These are phyloP conservation scores for Aspergillus indologenus DNA, from an alignment of 495 filamentous ascomycete species.

Conservation along the genomic window DNA sequence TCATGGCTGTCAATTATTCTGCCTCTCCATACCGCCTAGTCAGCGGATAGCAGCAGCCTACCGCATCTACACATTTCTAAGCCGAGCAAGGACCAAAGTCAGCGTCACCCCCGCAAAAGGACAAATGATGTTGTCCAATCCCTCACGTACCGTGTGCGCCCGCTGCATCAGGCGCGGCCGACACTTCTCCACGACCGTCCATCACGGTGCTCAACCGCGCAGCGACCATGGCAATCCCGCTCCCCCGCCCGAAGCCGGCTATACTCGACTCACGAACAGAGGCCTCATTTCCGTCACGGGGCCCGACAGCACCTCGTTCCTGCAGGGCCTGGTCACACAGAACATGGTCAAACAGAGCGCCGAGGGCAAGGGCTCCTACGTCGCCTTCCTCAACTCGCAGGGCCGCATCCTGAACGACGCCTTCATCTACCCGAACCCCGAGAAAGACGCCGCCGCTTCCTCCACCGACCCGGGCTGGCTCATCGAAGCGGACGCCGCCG, in stretches of 20 bases:
- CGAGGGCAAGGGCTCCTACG: slow-evolving; percentile 57
- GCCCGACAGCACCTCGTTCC: slow-evolving; percentile 72
- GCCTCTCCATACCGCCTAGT: not conserved
- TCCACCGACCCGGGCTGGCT: slow-evolving; percentile 61
- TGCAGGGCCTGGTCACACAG: slow-evolving; percentile 82
- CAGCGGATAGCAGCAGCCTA: not conserved
- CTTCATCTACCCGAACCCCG: slow-evolving; percentile 71
- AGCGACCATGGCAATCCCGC: slow-evolving; percentile 22
- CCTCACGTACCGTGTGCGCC: slow-evolving; percentile 25
- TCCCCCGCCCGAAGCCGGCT: slow-evolving; percentile 38
- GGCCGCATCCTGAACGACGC: slow-evolving; percentile 84
- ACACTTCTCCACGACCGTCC: slow-evolving; percentile 33
- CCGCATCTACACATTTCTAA: slow-evolving; percentile 6
- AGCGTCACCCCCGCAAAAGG: slow-evolving; percentile 3
- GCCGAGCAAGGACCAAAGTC: not conserved
- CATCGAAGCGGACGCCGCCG: slow-evolving; percentile 73
- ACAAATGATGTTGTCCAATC: slow-evolving; percentile 38
- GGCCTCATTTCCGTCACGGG: slow-evolving; percentile 76
- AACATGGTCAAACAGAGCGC: slow-evolving; percentile 53
- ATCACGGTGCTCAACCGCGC: slow-evolving; percentile 16
- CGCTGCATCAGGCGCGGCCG: slow-evolving; percentile 26
- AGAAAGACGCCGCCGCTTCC: slow-evolving; percentile 22
- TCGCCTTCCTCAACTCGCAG: slow-evolving; percentile 79
- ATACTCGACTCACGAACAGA: slow-evolving; percentile 60
- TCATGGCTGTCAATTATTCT: not conserved